These are phyloP conservation scores for Teunomyces kruisii DNA, from an alignment of 805 yeast genomes.

Conservation along the genomic window DNA sequence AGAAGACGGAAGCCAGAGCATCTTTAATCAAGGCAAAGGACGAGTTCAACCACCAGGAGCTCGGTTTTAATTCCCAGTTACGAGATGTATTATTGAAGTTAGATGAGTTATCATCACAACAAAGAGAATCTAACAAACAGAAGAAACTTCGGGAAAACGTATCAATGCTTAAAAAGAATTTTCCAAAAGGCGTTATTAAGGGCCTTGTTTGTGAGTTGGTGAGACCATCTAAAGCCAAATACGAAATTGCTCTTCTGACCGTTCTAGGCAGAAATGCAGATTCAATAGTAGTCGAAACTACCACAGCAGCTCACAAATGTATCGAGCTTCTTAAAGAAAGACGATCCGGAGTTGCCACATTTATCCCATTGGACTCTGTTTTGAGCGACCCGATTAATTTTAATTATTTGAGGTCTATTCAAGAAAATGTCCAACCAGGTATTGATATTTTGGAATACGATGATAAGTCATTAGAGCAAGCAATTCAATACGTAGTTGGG, in stretches of 20 bases:
- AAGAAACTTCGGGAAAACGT: conserved; percentile 71
- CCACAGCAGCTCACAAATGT: conserved; percentile 69
- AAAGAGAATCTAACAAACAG: conserved; percentile 74
- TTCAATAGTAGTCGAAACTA: conserved; percentile 77
- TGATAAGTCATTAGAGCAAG: conserved; percentile 67
- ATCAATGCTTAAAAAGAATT: conserved; percentile 62
- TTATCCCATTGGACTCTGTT: conserved; percentile 84
- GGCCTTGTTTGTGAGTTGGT: conserved; percentile 82
- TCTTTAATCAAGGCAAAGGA: conserved; percentile 36
- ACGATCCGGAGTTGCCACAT: conserved; percentile 79
- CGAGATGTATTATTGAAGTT: conserved; percentile 58
- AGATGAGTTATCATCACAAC: conserved; percentile 72
- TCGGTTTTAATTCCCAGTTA: conserved; percentile 61
- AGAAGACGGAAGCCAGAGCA: conserved; percentile 24
- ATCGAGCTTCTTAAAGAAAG: conserved; percentile 81
- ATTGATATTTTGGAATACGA: conserved; percentile 69
- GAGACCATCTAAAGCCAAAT: conserved; percentile 70
- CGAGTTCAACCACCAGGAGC: conserved; percentile 45
- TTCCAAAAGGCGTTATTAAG: conserved; percentile 69
- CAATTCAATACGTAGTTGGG: conserved; percentile 77
- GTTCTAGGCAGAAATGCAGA: conserved; percentile 78
- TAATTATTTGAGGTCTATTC: conserved; percentile 52
- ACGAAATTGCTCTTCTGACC: conserved; percentile 71
- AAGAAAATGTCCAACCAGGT: conserved; percentile 60
- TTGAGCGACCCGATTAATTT: conserved; percentile 51